A percentile compares a stretch with the other conserved stretches of the same genome.
phyloP scores from a whole-genome alignment of 2,329 filamentous ascomycete species.

The Neurospora sp. region DNA sequence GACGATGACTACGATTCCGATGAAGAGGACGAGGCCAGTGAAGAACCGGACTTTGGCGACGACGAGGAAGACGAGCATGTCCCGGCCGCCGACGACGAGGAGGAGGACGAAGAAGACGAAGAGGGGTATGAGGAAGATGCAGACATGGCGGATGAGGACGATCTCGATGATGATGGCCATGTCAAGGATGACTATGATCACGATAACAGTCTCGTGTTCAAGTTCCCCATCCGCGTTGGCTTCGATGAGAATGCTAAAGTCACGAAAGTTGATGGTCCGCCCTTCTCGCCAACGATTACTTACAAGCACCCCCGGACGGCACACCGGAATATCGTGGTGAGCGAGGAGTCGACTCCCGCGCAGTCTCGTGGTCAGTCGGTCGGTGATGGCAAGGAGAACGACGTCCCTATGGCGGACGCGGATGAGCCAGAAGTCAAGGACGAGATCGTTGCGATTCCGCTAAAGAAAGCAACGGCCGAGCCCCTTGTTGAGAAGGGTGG shows the following conservation, averaged over 20 bases:
- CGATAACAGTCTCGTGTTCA: constrained; percentile 60
- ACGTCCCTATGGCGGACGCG: constrained; percentile 19
- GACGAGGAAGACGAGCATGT: constrained; percentile 63
- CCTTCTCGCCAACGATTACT: constrained; percentile 6
- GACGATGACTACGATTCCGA: constrained; percentile 46
- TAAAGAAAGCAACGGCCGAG: constrained; percentile 2
- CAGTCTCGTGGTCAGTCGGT: constrained; percentile 2
- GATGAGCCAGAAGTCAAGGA: constrained; percentile 15
- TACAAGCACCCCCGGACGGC: constrained; percentile 12
- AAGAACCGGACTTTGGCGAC: constrained; percentile 65
- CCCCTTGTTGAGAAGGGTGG: not conserved
- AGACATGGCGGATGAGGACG: constrained; percentile 44
- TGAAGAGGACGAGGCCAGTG: constrained; percentile 57
- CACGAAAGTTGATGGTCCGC: constrained; percentile 20
- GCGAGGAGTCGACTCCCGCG: constrained; percentile 16
- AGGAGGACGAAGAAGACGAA: constrained; percentile 47
- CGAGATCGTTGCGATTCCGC: constrained; percentile 17
- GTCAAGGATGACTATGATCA: constrained; percentile 15
- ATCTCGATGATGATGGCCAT: constrained; percentile 31
- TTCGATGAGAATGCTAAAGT: constrained; percentile 26
- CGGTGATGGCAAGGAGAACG: constrained; percentile 17
- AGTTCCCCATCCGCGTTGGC: constrained; percentile 46
- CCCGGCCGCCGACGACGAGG: constrained; percentile 46
- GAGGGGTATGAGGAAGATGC: constrained; percentile 43
- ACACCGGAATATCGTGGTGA: constrained; percentile 16